A percentile compares a stretch with the other conserved stretches of the same genome.
Conservation (phyloP, 805 yeast species). For the Nakazawaea ernobii region DNA sequence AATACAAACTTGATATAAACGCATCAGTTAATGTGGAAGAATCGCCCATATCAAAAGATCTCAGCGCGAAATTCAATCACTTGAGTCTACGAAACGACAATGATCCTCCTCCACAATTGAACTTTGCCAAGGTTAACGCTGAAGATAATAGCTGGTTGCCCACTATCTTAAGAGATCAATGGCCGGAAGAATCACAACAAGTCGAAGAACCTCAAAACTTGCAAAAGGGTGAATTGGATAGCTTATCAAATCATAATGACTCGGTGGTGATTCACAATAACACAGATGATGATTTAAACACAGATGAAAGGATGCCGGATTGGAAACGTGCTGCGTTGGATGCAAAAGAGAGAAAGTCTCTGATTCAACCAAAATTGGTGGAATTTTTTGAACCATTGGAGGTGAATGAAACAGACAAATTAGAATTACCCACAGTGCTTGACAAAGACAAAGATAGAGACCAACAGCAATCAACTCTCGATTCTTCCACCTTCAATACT, state of each 20-base stretch:
- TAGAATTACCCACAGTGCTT: background rate
- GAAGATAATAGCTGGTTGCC: constrained; percentile 4
- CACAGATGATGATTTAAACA: background rate
- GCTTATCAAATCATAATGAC: background rate
- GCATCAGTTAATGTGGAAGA: constrained; percentile 6
- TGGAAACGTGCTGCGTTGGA: constrained; percentile 7
- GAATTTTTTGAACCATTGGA: constrained; percentile 9
- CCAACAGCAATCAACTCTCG: constrained; percentile 8
- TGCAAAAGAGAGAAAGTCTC: background rate
- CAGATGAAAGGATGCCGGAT: constrained; percentile 5
- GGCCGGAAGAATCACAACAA: background rate
- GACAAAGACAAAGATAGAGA: background rate
- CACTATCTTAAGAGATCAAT: constrained; percentile 4
- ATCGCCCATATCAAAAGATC: constrained; percentile 5
- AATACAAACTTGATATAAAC: constrained; percentile 2
- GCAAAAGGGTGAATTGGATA: background rate
- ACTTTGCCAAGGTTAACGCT: background rate
- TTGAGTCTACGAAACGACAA: background rate
- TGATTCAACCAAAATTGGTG: constrained; percentile 8
- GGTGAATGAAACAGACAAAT: no score
- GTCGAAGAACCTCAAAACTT: background rate
- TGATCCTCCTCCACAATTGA: background rate
- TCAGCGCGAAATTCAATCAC: background rate
- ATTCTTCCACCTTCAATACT: constrained; percentile 11
- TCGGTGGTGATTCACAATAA: constrained; percentile 9